These are phyloP conservation scores for Cystobasidium sp. DNA, from an alignment of 1,284 basidiomycete genomes.

Conservation along the genomic window DNA sequence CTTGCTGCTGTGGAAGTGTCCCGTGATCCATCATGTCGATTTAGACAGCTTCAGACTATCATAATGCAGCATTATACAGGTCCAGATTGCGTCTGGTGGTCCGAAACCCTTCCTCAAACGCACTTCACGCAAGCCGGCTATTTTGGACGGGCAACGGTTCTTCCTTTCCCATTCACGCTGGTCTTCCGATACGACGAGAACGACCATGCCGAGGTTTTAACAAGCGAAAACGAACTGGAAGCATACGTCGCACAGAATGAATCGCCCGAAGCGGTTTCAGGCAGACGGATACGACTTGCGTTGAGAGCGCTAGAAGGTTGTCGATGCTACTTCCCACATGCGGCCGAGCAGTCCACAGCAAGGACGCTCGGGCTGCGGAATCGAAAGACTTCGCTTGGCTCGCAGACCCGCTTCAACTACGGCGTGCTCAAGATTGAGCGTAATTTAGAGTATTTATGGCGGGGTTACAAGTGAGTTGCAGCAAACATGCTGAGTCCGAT, in stretches of 20 bases:
- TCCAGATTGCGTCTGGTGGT: conserved; percentile 70
- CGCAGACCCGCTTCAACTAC: conserved; percentile 60
- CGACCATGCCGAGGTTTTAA: conserved; percentile 62
- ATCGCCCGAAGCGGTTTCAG: conserved; percentile 61
- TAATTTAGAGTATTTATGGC: conserved; percentile 65
- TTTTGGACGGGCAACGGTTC: conserved; percentile 77
- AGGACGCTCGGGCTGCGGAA: neutral
- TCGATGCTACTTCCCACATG: conserved; percentile 23
- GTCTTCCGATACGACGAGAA: conserved; percentile 74
- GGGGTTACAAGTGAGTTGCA: conserved; percentile 60
- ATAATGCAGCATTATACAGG: conserved; percentile 67
- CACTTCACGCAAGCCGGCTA: conserved; percentile 60
- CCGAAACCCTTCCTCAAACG: conserved; percentile 56
- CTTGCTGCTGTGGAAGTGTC: conserved; percentile 62
- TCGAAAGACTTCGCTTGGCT: conserved; percentile 15
- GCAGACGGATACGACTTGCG: conserved; percentile 68
- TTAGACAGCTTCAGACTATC: conserved; percentile 46
- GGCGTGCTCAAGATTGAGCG: conserved; percentile 66
- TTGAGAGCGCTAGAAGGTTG: conserved; percentile 72
- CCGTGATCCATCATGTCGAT: neutral
- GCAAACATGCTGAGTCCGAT: neutral
- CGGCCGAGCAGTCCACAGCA: neutral
- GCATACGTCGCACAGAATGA: conserved; percentile 70
- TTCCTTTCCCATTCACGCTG: conserved; percentile 75
- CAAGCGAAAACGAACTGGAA: conserved; percentile 64